Evolutionary conservation across 306 rosid genomes (phyloP), one percentile per base, ranked within the genome.

Genomic region (Ceratonia siliqua): DNA sequence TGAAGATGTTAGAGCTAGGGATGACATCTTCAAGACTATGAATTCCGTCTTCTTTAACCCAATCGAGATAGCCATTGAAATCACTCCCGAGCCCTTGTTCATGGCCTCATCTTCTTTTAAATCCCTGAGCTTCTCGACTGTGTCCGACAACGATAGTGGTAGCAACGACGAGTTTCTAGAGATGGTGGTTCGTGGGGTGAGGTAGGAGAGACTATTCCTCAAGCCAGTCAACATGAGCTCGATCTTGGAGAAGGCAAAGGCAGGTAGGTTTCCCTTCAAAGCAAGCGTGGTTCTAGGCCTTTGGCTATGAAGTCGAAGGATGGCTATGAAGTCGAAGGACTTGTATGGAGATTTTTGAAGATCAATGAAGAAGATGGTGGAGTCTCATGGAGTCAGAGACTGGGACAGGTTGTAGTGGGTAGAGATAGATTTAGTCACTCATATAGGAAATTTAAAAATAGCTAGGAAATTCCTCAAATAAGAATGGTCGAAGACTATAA

Each of bases 341-440:
- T 96, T 92, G n/a, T 86, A 83, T 50, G 48, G 67, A 3, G 98
- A 93, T 62, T 90, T 93, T 17, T 78, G 81, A 62, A 86, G 76
- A 71, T 93, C 98, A 15, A 93, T 93, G 98, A 93, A 85, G 85
- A 97, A 93, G 72, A 89, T 93, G 96, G 95, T 93, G 62, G 96
- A 90, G 57, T 78, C 81, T 15, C 88, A 84, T 57, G 93, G 88
- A 1, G 78, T 90, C 0, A 90, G 62, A 21, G 90, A 90, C 68
- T 93, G 97, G 98, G 97, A 89, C n/a, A n/a, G n/a, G n/a, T n/a
- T n/a, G n/a, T n/a, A n/a, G n/a, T n/a, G n/a, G n/a, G n/a, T n/a
- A n/a, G n/a, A n/a, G n/a, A n/a, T n/a, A n/a, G n/a, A n/a, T n/a
- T n/a, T n/a, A n/a, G n/a, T n/a, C n/a, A n/a, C n/a, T n/a, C n/a